Conservation (phyloP, 129 eudicot genomes). For the Flaveria trinervia region DNA sequence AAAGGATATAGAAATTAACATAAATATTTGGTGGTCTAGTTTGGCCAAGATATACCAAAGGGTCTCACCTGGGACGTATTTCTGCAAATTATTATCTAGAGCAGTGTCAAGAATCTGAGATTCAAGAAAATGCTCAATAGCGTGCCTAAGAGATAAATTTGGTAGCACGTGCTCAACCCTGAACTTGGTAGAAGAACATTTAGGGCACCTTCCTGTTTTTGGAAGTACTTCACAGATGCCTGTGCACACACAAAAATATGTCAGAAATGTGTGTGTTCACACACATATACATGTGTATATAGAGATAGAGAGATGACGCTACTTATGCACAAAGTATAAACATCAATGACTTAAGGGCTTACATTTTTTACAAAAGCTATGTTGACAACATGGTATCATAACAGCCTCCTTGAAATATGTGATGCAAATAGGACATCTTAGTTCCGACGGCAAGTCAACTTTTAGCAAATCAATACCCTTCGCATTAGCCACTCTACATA, state of each 20-base stretch:
- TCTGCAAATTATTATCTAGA: constrained; percentile 55
- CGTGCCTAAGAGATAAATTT: constrained; percentile 80
- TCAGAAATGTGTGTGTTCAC: constrained; percentile 6
- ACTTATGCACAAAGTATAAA: constrained; percentile 6
- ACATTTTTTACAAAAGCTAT: constrained; percentile 87
- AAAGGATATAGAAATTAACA: background rate
- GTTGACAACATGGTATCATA: constrained; percentile 99
- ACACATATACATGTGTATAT: background rate
- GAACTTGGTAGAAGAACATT: constrained; percentile 65
- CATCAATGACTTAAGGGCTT: constrained; percentile 41
- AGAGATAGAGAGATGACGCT: background rate
- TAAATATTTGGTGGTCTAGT: background rate
- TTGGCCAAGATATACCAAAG: constrained; percentile 6
- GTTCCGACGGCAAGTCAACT: constrained; percentile 66
- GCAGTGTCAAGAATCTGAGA: constrained; percentile 54
- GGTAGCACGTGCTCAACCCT: constrained; percentile 72
- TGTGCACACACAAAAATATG: constrained; percentile 31
- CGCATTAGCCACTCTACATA: constrained; percentile 35
- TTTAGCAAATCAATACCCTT: constrained; percentile 44
- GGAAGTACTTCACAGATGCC: constrained; percentile 69
- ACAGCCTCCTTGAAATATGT: constrained; percentile 84
- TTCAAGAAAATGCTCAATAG: constrained; percentile 80
- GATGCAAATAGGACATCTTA: constrained; percentile 75
- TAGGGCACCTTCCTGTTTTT: constrained; percentile 64
- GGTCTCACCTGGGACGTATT: constrained; percentile 75